phyloP scores from a whole-genome alignment of 2,329 filamentous ascomycete species.

The Talaromyces sp. region DNA sequence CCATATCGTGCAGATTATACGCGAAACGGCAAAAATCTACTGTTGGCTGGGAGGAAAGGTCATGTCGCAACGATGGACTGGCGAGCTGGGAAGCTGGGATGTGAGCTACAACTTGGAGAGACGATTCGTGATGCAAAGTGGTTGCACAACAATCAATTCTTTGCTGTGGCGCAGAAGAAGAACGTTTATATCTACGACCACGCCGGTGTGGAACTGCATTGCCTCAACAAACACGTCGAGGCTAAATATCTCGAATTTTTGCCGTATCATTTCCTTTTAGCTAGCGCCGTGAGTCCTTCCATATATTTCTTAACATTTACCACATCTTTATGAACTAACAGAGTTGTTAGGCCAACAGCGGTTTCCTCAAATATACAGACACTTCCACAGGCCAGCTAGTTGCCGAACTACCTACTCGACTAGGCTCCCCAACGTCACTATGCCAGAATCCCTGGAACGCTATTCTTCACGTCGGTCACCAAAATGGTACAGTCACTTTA shows the following conservation, averaged over 20 bases:
- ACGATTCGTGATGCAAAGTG: constrained; percentile 86
- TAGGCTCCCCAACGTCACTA: constrained; percentile 79
- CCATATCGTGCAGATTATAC: constrained; percentile 90
- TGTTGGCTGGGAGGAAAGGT: constrained; percentile 85
- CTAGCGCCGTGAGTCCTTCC: constrained; percentile 66
- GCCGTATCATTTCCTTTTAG: constrained; percentile 91
- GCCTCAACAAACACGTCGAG: constrained; percentile 84
- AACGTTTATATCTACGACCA: constrained; percentile 95
- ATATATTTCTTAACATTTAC: not conserved
- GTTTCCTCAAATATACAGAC: constrained; percentile 90
- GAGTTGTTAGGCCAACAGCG: constrained; percentile 64
- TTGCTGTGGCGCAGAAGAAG: constrained; percentile 94
- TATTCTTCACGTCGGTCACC: constrained; percentile 86
- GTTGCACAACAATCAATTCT: constrained; percentile 90
- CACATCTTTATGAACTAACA: not conserved
- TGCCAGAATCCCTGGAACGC: constrained; percentile 90
- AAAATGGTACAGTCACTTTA: constrained; percentile 89
- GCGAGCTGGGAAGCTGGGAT: constrained; percentile 85
- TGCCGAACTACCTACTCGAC: constrained; percentile 77
- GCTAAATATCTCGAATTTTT: constrained; percentile 93
- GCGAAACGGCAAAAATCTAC: constrained; percentile 78
- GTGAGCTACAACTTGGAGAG: constrained; percentile 86
- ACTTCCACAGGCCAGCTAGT: constrained; percentile 89
- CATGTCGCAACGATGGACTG: constrained; percentile 97
- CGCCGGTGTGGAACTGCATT: constrained; percentile 87